phyloP scores from a whole-genome alignment of 805 yeast species.

The Brettanomyces custersianus region DNA sequence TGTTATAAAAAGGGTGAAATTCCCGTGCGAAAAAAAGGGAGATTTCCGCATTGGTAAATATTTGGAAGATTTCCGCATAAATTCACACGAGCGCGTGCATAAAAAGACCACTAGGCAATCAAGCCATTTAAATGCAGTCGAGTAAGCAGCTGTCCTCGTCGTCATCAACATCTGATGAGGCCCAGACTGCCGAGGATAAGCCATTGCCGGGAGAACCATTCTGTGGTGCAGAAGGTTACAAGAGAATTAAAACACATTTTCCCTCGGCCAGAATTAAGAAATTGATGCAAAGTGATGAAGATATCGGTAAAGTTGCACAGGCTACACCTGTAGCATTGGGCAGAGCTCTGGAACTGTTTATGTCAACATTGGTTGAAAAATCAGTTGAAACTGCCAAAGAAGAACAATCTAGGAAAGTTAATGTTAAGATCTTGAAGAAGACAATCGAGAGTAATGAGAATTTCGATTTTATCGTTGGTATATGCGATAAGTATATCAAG shows the following conservation, averaged over 20 bases:
- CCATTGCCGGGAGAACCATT: constrained; percentile 5
- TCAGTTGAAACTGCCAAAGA: constrained; percentile 69
- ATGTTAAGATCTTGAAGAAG: constrained; percentile 71
- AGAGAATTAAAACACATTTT: constrained; percentile 66
- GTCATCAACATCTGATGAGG: too few species aligned
- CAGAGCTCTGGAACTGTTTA: constrained; percentile 84
- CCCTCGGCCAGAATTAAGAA: constrained; percentile 93
- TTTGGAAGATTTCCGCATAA: too few species aligned
- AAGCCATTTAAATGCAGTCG: too few species aligned
- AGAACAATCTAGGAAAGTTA: constrained; percentile 70
- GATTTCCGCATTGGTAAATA: too few species aligned
- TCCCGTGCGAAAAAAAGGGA: too few species aligned
- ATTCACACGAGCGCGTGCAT: too few species aligned
- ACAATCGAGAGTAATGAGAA: constrained; percentile 83
- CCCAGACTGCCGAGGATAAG: too few species aligned
- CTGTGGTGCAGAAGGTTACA: constrained; percentile 25
- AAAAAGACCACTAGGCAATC: too few species aligned
- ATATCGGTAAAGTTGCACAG: constrained; percentile 96
- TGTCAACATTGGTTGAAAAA: constrained; percentile 82
- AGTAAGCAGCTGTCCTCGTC: too few species aligned
- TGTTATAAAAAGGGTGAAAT: too few species aligned
- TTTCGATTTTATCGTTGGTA: constrained; percentile 85
- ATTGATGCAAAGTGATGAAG: constrained; percentile 96
- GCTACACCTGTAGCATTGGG: constrained; percentile 99
- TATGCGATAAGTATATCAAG: constrained; percentile 25